A percentile compares a stretch with the other conserved stretches of the same genome.
phyloP scores from a whole-genome alignment of 192 early-diverging fungal genomes.

The Gigaspora rosea region DNA sequence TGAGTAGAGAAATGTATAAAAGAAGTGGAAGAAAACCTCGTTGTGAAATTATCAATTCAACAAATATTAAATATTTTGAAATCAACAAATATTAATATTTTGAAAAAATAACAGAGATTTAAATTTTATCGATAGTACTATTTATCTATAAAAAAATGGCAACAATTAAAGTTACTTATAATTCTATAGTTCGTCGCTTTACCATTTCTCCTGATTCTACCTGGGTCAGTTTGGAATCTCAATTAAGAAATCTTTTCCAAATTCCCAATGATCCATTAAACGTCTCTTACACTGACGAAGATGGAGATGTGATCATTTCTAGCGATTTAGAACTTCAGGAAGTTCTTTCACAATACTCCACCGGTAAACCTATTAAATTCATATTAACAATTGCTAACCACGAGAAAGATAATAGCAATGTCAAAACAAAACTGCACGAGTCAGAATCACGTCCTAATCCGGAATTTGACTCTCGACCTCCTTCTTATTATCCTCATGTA shows the following conservation, averaged over 20 bases:
- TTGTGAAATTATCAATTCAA: no score
- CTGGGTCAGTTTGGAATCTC: not conserved
- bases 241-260: not conserved
- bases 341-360: not conserved
- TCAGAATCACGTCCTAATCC: not conserved
- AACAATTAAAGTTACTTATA: constrained; percentile 16
- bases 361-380: not conserved
- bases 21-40: no score
- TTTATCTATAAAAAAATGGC: constrained; percentile 3
- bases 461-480: not conserved
- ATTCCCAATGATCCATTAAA: constrained; percentile 7
- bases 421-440: not conserved
- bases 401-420: not conserved
- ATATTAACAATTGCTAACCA: not conserved
- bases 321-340: constrained; percentile 14
- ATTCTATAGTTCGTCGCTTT: constrained; percentile 5
- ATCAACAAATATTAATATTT: no score
- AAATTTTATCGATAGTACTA: no score
- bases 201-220: not conserved
- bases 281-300: constrained; percentile 19
- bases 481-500: constrained; percentile 1
- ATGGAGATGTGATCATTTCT: constrained; percentile 22
- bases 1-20: no score
- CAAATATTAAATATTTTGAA: no score
- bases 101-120: no score